Percentiles rank a stretch among this genome's conserved stretches.
These are phyloP conservation scores for Populus davidiana DNA, from an alignment of 345 rosid species.

Conservation along the genomic window DNA sequence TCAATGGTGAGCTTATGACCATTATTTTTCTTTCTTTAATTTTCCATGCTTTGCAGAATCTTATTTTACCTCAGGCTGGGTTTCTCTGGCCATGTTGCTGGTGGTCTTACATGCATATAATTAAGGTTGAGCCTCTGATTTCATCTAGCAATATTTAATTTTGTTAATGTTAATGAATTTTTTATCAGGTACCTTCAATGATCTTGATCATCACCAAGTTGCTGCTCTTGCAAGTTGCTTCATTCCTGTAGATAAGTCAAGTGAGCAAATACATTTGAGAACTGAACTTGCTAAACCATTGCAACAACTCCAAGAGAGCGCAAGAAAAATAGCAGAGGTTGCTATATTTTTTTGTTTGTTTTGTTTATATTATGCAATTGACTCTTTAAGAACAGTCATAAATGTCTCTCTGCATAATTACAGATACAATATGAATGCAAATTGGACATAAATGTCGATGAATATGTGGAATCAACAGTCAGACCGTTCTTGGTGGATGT, in stretches of 20 bases:
- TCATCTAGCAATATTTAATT: background rate
- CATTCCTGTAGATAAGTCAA: conserved; percentile 95
- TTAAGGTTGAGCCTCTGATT: background rate
- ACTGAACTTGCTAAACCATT: conserved; percentile 85
- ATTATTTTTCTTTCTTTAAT: background rate
- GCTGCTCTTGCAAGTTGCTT: conserved; percentile 99
- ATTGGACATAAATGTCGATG: conserved; percentile 80
- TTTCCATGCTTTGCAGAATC: conserved; percentile 13
- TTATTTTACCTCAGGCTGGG: conserved; percentile 12
- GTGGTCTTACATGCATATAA: background rate
- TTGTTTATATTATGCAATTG: conserved; percentile 4
- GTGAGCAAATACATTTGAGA: conserved; percentile 78
- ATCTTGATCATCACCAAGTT: conserved; percentile 94
- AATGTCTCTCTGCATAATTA: conserved; percentile 14
- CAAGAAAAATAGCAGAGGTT: conserved; percentile 97
- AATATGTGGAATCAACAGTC: conserved; percentile 92
- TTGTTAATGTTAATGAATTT: conserved; percentile 13
- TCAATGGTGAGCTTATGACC: conserved; percentile 57
- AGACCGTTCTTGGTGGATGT: conserved; percentile 96
- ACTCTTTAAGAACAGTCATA: background rate
- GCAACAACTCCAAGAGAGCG: conserved; percentile 95
- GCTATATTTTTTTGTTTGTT: background rate
- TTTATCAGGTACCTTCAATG: conserved; percentile 82
- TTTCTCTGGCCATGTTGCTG: conserved; percentile 7
- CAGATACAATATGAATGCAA: conserved; percentile 99